These are phyloP conservation scores for Entrophospora sp. DNA, from an alignment of 192 early-diverging fungal species.

Conservation along the genomic window DNA sequence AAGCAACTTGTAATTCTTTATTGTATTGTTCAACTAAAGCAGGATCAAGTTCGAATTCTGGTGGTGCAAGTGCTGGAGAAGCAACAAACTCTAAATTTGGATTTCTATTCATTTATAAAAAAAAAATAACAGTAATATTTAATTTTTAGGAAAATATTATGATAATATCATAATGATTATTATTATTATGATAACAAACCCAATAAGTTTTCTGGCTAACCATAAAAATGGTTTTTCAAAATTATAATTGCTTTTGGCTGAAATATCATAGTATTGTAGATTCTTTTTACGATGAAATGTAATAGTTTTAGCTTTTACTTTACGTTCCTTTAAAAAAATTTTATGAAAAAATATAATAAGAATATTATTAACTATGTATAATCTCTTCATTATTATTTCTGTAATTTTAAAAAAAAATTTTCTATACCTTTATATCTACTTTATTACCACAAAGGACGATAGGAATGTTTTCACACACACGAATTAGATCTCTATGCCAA, in stretches of 20 bases:
- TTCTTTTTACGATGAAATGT: slow-evolving; percentile 99
- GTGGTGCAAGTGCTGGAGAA: slow-evolving; percentile 92
- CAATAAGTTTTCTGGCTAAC: slow-evolving; percentile 96
- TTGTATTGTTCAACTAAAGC: slow-evolving; percentile 70
- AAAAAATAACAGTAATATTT: no score
- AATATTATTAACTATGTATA: background rate
- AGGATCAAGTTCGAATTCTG: slow-evolving; percentile 83
- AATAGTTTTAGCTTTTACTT: slow-evolving; percentile 99
- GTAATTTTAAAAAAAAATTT: no score
- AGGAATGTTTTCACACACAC: slow-evolving; percentile 99
- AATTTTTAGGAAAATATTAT: background rate
- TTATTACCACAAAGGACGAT: slow-evolving; percentile 99
- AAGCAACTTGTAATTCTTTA: slow-evolving; percentile 69
- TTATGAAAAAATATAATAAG: background rate
- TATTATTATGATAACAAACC: slow-evolving; percentile 31
- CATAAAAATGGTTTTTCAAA: slow-evolving; percentile 99
- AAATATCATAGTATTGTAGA: slow-evolving; percentile 99
- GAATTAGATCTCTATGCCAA: slow-evolving; percentile 99
- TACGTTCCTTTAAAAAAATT: slow-evolving; percentile 64
- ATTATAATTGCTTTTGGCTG: slow-evolving; percentile 99
- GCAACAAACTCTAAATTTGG: slow-evolving; percentile 93
- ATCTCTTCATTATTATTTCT: no score
- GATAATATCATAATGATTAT: background rate
- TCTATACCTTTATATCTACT: slow-evolving; percentile 97
- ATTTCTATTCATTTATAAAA: no score